These are phyloP conservation scores for Aspergillus homomorphus DNA, from an alignment of 495 filamentous ascomycete species.

Conservation along the genomic window DNA sequence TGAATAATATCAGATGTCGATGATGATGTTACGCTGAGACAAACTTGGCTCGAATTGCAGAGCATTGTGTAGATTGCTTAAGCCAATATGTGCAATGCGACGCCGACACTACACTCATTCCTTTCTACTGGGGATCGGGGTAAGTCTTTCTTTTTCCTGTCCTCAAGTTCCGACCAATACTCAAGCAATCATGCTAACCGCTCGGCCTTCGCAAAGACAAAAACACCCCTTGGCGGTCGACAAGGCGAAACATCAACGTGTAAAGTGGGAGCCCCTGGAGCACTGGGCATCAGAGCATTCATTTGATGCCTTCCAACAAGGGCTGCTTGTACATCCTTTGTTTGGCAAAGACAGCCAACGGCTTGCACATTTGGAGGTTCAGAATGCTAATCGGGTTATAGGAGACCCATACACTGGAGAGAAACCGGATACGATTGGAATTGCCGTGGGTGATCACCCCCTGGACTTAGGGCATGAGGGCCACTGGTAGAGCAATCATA, in stretches of 20 bases:
- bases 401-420: no score
- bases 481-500: no score
- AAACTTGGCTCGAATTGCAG: no score
- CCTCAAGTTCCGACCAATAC: no score
- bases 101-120: background rate
- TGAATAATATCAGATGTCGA: background rate
- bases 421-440: no score
- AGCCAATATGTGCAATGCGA: background rate
- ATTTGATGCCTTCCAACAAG: background rate
- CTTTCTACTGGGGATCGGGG: background rate
- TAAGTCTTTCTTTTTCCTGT: background rate
- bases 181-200: no score
- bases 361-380: background rate
- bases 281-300: background rate
- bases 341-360: background rate
- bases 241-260: background rate
- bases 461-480: no score
- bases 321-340: background rate
- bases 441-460: no score
- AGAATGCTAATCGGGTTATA: background rate
- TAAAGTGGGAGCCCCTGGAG: background rate
- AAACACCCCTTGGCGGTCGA: background rate
- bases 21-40: no score
- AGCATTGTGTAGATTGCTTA: background rate
- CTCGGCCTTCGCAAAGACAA: no score